Base-by-base conservation (phyloP, 2,329 filamentous ascomycete genomes). In the Colletotrichum endophyticum region DNA sequence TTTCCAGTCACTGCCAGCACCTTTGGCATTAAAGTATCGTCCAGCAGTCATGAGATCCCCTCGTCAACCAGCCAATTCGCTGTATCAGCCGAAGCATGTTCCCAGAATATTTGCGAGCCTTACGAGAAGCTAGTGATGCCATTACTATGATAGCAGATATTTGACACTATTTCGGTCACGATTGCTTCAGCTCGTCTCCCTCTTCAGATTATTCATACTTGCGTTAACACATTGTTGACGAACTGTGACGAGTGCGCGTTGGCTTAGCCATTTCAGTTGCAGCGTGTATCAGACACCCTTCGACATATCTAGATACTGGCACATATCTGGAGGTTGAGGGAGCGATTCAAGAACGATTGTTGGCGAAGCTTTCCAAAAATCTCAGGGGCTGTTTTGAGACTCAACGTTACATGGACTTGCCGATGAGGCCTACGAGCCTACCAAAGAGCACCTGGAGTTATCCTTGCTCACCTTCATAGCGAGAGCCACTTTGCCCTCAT, bases 371-470 rank as follows among this genome's bases (percentile, higher is more conserved):
- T 53, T 22, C n/a, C 44, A 8, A 8, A 53, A 22, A 12, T 4
- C 4, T 53, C 11, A 22, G 1, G 11, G n/a, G 44, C n/a, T 53
- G 4, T 53, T 53, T 8, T 53, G 13, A 22, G 44, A 53, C 44
- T 53, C 13, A n/a, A 4, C 5, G 19, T 11, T 5, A 6, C 19
- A n/a, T 2, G 1, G 19, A 7, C 39, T 12, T 6, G 39, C 5
- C 39, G n/a, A 53, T 25, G 44, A 25, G 8, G n/a, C 44, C n/a
- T 12, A 0, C n/a, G 2, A 53, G 1, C n/a, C n/a, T 22, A 3
- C 4, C n/a, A 22, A 7, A 11, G 7, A 2, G 6, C n/a, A 22
- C 44, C n/a, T 5, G 0, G 2, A 49, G n/a, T 5, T 22, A 2
- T 22, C 11, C 13, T 49, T 6, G n/a, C 6, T 1, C n/a, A 4